Conservation (phyloP, 805 yeast species). For the Candida chauliodis region DNA sequence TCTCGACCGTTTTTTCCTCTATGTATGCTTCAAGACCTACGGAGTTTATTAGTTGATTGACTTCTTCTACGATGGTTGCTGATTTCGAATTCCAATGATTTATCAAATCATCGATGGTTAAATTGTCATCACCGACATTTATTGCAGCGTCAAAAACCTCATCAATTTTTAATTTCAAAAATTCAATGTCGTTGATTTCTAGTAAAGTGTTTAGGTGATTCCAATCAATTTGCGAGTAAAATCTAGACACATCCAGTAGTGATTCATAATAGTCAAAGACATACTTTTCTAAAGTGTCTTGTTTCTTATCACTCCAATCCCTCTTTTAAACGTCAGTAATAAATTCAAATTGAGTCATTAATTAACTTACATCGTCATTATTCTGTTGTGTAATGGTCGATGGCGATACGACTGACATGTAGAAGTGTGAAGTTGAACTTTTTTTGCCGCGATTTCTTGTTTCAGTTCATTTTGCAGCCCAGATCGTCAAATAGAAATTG, state of each 20-base stretch:
- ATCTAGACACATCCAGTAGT: constrained; percentile 9
- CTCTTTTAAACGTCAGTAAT: constrained; percentile 6
- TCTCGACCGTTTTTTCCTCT: neutral
- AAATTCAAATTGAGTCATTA: too few relatives aligned
- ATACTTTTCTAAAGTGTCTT: constrained; percentile 1
- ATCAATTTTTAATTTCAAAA: constrained; percentile 19
- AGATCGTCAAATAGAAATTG: too few relatives aligned
- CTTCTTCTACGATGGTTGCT: constrained; percentile 12
- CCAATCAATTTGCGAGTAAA: constrained; percentile 20
- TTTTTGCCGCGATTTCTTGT: constrained; percentile 1
- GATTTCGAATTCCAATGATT: constrained; percentile 7
- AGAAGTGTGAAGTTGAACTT: neutral
- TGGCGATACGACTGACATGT: constrained; percentile 1
- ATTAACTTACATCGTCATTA: neutral
- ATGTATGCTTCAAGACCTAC: constrained; percentile 5
- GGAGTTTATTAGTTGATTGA: constrained; percentile 9
- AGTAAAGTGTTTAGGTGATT: constrained; percentile 11
- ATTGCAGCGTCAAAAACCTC: constrained; percentile 17
- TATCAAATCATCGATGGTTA: constrained; percentile 7
- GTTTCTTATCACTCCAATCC: constrained; percentile 5
- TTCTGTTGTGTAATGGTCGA: neutral
- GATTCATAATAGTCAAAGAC: constrained; percentile 9
- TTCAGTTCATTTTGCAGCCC: too few relatives aligned
- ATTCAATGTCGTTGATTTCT: constrained; percentile 14
- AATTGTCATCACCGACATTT: constrained; percentile 7